These are phyloP conservation scores for Stereum hirsutum DNA, from an alignment of 1,284 basidiomycete species.

Conservation along the genomic window DNA sequence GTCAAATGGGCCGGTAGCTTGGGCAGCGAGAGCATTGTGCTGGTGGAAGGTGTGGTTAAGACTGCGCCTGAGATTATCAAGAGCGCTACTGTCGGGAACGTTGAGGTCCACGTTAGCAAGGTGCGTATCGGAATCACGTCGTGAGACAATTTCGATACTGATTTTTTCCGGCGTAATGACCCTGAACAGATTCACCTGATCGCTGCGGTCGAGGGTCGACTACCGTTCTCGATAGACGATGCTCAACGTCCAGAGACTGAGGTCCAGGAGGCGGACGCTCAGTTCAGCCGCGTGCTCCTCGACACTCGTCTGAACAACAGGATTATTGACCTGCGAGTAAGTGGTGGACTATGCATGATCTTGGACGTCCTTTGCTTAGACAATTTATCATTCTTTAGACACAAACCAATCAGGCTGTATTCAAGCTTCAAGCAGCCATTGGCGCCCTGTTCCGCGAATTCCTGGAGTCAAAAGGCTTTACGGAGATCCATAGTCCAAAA, in stretches of 20 bases:
- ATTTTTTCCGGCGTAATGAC: background rate
- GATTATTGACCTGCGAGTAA: slow-evolving; percentile 85
- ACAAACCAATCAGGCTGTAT: slow-evolving; percentile 93
- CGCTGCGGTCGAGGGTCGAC: slow-evolving; percentile 63
- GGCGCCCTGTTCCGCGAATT: slow-evolving; percentile 86
- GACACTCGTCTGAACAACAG: slow-evolving; percentile 96
- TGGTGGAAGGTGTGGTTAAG: slow-evolving; percentile 79
- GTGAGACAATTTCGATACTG: too few species aligned
- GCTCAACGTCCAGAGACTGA: slow-evolving; percentile 81
- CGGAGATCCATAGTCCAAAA: slow-evolving; percentile 97
- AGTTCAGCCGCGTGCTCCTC: slow-evolving; percentile 71
- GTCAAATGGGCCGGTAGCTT: slow-evolving; percentile 85
- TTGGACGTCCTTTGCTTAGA: background rate
- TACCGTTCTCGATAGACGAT: slow-evolving; percentile 94
- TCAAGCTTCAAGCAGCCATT: slow-evolving; percentile 86
- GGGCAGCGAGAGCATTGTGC: slow-evolving; percentile 84
- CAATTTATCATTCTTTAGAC: slow-evolving; percentile 42
- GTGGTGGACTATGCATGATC: slow-evolving; percentile 17
- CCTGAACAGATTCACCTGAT: slow-evolving; percentile 77
- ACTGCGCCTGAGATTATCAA: slow-evolving; percentile 86
- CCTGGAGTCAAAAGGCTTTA: slow-evolving; percentile 71
- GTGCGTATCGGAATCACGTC: slow-evolving; percentile 27
- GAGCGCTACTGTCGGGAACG: slow-evolving; percentile 82
- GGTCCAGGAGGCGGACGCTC: slow-evolving; percentile 55
- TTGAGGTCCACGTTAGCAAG: slow-evolving; percentile 83